These are phyloP conservation scores for Tulasnella sp. DNA, from an alignment of 768 basidiomycete species.

Conservation along the genomic window DNA sequence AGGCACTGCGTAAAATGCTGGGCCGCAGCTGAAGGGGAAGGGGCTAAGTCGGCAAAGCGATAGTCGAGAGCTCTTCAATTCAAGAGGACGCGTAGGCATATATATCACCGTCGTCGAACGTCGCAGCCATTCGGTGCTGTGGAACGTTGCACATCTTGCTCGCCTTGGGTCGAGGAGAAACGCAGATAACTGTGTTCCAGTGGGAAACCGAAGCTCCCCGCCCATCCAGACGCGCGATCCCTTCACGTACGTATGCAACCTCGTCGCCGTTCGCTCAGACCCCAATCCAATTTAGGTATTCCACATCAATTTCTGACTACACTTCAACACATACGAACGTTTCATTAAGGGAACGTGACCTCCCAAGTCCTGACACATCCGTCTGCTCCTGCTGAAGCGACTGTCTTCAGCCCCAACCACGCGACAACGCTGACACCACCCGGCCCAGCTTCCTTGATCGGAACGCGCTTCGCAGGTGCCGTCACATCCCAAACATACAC, in stretches of 20 bases:
- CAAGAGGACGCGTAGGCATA: not conserved
- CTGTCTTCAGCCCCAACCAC: slow-evolving; percentile 54
- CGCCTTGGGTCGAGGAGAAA: not conserved
- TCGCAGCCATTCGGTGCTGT: not conserved
- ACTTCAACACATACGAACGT: not conserved
- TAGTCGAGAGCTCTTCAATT: not conserved
- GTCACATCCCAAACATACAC: slow-evolving; percentile 77
- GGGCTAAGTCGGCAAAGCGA: not conserved
- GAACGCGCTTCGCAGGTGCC: slow-evolving; percentile 55
- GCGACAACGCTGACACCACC: slow-evolving; percentile 74
- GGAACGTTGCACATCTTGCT: not conserved
- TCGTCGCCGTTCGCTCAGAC: not conserved
- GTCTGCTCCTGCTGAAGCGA: slow-evolving; percentile 73
- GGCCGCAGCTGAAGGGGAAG: not conserved
- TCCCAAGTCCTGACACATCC: slow-evolving; percentile 62
- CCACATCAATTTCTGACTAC: not conserved
- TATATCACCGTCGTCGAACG: not conserved
- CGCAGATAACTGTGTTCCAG: not conserved
- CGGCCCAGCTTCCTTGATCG: slow-evolving; percentile 75
- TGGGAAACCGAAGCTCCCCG: not conserved
- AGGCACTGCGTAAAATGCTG: too few relatives aligned
- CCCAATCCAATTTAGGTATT: not conserved
- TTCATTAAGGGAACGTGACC: slow-evolving; percentile 16
- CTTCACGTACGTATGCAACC: not conserved
- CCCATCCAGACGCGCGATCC: not conserved